A percentile compares a stretch with the other conserved stretches of the same genome.
phyloP scores from a whole-genome alignment of 306 rosid genomes.

The Citrullus colocynthis region DNA sequence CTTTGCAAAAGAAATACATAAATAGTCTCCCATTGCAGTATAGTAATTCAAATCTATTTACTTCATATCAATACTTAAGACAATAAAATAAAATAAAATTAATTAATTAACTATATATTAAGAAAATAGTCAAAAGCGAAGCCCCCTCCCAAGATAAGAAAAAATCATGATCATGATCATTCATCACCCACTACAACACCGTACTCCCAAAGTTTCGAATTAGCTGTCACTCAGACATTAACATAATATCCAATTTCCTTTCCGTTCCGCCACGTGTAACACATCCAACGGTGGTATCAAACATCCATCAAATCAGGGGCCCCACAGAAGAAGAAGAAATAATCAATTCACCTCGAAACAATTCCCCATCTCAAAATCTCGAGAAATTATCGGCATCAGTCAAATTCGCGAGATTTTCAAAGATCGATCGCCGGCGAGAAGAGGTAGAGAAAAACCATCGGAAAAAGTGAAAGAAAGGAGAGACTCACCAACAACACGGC shows the following conservation, averaged over 20 bases:
- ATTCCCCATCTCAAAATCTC: background rate
- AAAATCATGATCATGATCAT: background rate
- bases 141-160: background rate
- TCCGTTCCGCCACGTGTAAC: background rate
- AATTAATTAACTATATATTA: background rate
- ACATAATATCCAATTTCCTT: background rate
- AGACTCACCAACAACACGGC: constrained; percentile 96
- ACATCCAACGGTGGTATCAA: background rate
- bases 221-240: background rate
- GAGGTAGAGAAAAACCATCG: background rate
- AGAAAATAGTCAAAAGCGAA: background rate
- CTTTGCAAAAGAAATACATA: background rate
- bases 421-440: background rate
- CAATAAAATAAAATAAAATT: background rate
- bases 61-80: no score
- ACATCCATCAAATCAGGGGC: background rate
- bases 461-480: background rate
- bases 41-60: background rate
- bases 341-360: background rate
- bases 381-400: no score
- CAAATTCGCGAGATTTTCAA: background rate
- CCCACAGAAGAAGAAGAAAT: background rate
- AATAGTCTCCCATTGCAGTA: background rate
- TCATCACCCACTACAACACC: background rate
- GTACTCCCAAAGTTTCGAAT: background rate